These are phyloP conservation scores for Capronia coronata DNA, from an alignment of 2,329 filamentous ascomycete genomes.

Conservation along the genomic window DNA sequence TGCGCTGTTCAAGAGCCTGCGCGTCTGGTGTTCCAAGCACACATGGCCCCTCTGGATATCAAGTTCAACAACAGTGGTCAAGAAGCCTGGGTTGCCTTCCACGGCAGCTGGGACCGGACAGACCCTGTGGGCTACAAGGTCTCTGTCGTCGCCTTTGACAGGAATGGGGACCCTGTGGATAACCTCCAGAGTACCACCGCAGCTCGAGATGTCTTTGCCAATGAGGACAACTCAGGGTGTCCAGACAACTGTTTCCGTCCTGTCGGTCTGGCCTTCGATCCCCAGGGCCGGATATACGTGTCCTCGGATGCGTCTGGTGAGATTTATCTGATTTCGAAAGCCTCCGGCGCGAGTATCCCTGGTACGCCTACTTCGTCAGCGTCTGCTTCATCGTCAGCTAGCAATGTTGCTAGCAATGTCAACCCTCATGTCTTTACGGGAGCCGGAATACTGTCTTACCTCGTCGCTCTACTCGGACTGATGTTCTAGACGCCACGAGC, in stretches of 20 bases:
- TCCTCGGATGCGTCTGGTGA: constrained; percentile 33
- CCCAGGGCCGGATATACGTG: constrained; percentile 32
- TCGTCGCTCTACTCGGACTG: background rate
- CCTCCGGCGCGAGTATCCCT: constrained; percentile 4
- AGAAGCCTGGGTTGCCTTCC: constrained; percentile 61
- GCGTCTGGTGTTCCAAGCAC: constrained; percentile 56
- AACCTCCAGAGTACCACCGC: constrained; percentile 33
- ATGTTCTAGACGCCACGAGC: constrained; percentile 1
- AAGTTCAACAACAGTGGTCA: constrained; percentile 56
- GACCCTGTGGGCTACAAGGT: constrained; percentile 48
- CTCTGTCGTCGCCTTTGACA: constrained; percentile 41
- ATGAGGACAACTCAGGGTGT: constrained; percentile 30
- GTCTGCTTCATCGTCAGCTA: constrained; percentile 1
- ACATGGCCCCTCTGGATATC: constrained; percentile 66
- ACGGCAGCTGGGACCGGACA: constrained; percentile 60
- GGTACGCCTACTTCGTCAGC: constrained; percentile 12
- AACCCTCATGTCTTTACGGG: background rate
- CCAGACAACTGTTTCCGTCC: constrained; percentile 33
- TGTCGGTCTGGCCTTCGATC: constrained; percentile 33
- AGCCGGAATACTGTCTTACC: background rate
- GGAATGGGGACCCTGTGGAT: constrained; percentile 42
- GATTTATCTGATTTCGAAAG: constrained; percentile 26
- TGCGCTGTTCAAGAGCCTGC: constrained; percentile 42
- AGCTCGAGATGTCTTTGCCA: constrained; percentile 31
- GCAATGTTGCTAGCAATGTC: background rate